Evolutionary conservation across 805 yeast genomes (phyloP).

Genomic region (Isabelozyma rhagii): DNA sequence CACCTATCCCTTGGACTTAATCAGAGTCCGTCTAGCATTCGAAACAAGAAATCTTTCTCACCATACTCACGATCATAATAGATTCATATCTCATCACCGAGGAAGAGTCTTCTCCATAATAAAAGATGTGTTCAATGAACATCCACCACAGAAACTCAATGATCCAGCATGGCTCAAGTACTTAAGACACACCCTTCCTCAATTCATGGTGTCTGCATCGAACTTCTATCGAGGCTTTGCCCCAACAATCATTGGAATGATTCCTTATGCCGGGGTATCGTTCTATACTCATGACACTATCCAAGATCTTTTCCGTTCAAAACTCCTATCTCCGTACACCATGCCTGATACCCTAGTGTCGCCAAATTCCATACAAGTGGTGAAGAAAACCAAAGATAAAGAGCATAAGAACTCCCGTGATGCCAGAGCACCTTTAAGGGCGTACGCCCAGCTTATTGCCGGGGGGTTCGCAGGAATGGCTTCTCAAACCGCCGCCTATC

Average conservation of each 20-base stretch:
- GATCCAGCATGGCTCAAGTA: conserved; percentile 38
- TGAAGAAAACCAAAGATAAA: conserved; percentile 12
- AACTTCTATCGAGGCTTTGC: conserved; percentile 93
- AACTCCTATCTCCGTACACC: conserved; percentile 50
- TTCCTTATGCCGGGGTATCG: conserved; percentile 97
- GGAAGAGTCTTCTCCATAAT: conserved; percentile 34
- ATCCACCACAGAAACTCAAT: conserved; percentile 29
- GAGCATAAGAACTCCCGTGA: conserved; percentile 33
- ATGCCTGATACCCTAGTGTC: conserved; percentile 23
- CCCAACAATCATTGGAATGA: conserved; percentile 92
- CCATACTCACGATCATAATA: conserved; percentile 18
- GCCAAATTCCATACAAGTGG: conserved; percentile 14
- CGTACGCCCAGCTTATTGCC: conserved; percentile 90
- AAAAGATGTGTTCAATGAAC: conserved; percentile 27
- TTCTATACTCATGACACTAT: conserved; percentile 90
- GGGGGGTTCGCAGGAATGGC: conserved; percentile 96
- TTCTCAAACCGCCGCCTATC: conserved; percentile 95
- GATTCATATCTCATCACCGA: conserved; percentile 23
- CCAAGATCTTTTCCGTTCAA: conserved; percentile 81
- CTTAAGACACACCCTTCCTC: conserved; percentile 31
- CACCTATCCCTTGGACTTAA: conserved; percentile 89
- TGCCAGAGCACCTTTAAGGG: conserved; percentile 63
- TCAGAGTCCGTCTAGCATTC: conserved; percentile 89
- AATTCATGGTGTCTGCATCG: conserved; percentile 33
- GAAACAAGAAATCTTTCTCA: conserved; percentile 52